A percentile compares a stretch with the other conserved stretches of the same genome.
Evolutionary conservation across 768 basidiomycete genomes (phyloP).

Genomic region (Naganishia antarctica): DNA sequence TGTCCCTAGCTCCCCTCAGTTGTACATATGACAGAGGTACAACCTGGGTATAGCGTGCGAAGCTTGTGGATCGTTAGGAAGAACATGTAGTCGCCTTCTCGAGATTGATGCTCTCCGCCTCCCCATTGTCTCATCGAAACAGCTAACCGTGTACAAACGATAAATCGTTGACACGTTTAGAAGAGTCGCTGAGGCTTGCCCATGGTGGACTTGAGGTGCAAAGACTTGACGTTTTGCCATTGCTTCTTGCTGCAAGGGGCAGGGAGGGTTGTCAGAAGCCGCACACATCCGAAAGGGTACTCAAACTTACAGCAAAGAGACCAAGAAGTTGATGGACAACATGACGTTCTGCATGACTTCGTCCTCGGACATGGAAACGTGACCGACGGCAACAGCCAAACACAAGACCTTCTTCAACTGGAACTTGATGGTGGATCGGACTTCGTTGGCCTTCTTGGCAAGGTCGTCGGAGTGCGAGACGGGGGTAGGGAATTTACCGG

Average conservation of each 20-base stretch:
- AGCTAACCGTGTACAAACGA: not conserved
- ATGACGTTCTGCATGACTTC: conserved; percentile 96
- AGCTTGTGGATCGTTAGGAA: conserved; percentile 24
- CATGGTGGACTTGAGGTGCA: conserved; percentile 99
- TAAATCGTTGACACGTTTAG: conserved; percentile 52
- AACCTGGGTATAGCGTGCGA: conserved; percentile 21
- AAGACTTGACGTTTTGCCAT: conserved; percentile 96
- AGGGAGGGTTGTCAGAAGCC: not conserved
- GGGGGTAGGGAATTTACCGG: conserved; percentile 98
- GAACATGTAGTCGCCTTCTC: conserved; percentile 24
- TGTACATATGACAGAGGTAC: conserved; percentile 30
- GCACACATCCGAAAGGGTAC: conserved; percentile 1
- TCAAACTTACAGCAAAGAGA: conserved; percentile 83
- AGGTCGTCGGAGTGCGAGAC: conserved; percentile 89
- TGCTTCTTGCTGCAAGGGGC: conserved; percentile 11
- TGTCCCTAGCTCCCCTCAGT: conserved; percentile 28
- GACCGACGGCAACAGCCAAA: conserved; percentile 96
- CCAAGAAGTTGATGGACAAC: conserved; percentile 99
- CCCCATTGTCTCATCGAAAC: conserved; percentile 3
- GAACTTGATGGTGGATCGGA: conserved; percentile 99
- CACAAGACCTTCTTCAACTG: conserved; percentile 96
- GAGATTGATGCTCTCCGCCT: conserved; percentile 17
- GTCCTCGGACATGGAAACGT: conserved; percentile 95
- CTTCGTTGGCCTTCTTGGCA: conserved; percentile 81
- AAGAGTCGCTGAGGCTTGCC: conserved; percentile 94